Evolutionary conservation across 208 protist genomes (phyloP), one percentile per base, ranked within the genome.

Genomic region (Leishmania guyanensis): DNA sequence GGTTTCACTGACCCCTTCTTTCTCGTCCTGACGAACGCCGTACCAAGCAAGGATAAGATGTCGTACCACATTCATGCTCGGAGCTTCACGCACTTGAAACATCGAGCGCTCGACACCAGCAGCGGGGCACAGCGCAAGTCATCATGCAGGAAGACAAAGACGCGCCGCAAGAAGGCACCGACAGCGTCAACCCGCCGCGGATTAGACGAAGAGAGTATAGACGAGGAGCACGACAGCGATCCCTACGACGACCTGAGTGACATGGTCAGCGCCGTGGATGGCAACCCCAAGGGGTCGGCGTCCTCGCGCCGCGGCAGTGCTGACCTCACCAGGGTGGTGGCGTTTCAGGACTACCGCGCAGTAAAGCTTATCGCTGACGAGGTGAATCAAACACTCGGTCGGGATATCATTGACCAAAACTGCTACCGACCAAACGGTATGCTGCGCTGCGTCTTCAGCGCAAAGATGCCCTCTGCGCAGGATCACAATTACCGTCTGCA

Each of bases 21-120:
- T 71, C 76, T 96, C 48, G 74, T 96, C 33, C 77, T 96, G 29
- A 87, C 93, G n/a, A 96, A 96, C 73, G 90, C 89, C 56, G 82
- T 87, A n/a, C 86, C 88, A 10, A 80, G 81, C 56, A 48, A 33
- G 43, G 84, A 87, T 16, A 96, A 96, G 89, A 73, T 92, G 22
- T 95, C 91, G 14, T 96, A 89, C 77, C 93, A 96, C 81, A 68
- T 96, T 17, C 93, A 96, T 62, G 91, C 90, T 14, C 91, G 93
- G 26, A 87, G 86, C 62, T 90, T 96, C 88, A 90, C 90, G 10
- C 83, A 85, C 78, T 36, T 62, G 72, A 64, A 54, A 29, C 39
- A 58, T 16, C 2, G 26, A 39, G 48, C 22, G 50, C 54, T n/a
- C 66, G 36, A 20, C 70, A 14, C 50, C 14, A 20, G 1, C 53